Base-by-base conservation (phyloP, 345 rosid species). In the Microcos paniculata region DNA sequence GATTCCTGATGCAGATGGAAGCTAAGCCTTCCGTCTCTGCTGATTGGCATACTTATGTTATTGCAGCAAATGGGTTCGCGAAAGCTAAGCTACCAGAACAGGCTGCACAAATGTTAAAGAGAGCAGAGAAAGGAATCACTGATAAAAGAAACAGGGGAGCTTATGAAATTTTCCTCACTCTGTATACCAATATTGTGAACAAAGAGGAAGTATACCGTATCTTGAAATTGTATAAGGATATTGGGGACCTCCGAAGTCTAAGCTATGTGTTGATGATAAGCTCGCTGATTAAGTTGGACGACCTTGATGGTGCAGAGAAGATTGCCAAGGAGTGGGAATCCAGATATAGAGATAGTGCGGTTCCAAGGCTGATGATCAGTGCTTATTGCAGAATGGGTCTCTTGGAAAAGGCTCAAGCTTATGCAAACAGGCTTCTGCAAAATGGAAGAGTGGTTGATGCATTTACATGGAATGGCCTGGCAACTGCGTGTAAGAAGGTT, bases 291-390 rank as follows among this genome's bases (percentile, higher is more conserved):
- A 90, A 87, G 80, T 53, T 88, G 80, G 88, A 81, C 38, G 90
- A 91, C 45, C 48, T 86, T 5, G 86, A 78, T 43, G 85, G 86
- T 56, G 91, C 84, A 24, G 91, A 87, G 77, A 85, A 65, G 75
- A 81, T 88, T 58, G 81, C 77, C 45, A 77, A 75, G 58, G 92
- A 88, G 74, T 91, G 92, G 97, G 75, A 81, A 80, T 78, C 80
- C 23, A 70, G 63, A 26, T 72, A 74, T n/a, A 4, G 35, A 11
- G 92, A 88, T 35, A 18, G 14, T 18, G 75, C 88, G 56, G 71
- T 91, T 53, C 88, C 89, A 24, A 83, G 76, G 48, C 4, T 73
- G 75, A 31, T 91, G 63, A 82, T 91, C 56, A 76, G 76, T 1
- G 85, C 82, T 53, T 91, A 81, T 57, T 86, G 85, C 79, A 82